Evolutionary conservation across 169 alveolate species (phyloP).

Genomic region (Blepharisma undulans): DNA sequence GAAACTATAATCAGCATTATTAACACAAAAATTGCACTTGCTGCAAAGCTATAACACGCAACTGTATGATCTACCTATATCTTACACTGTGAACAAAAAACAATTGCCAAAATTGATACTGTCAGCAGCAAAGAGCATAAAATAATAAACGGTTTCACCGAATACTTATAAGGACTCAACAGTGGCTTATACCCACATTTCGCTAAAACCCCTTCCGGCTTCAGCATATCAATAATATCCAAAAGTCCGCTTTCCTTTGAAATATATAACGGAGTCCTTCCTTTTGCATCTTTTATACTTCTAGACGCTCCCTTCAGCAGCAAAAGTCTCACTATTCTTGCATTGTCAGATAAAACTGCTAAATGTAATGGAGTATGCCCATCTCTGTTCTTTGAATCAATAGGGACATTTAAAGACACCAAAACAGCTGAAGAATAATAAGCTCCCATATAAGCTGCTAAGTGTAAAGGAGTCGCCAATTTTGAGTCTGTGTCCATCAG

Average conservation of each 20-base stretch:
- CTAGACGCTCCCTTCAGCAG: slow-evolving; percentile 70
- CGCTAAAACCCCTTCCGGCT: not conserved
- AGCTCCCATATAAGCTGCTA: slow-evolving; percentile 83
- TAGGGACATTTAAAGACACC: slow-evolving; percentile 51
- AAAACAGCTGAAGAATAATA: slow-evolving; percentile 51
- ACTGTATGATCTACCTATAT: not conserved
- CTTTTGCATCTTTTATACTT: slow-evolving; percentile 48
- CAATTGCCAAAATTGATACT: not conserved
- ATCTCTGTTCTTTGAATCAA: slow-evolving; percentile 52
- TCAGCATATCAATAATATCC: slow-evolving; percentile 44
- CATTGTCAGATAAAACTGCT: slow-evolving; percentile 45
- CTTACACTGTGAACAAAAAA: not conserved
- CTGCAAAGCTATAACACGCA: not conserved
- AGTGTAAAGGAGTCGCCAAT: slow-evolving; percentile 83
- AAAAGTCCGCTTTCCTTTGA: slow-evolving; percentile 41
- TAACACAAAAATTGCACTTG: not conserved
- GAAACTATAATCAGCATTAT: not conserved
- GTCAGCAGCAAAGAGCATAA: not conserved
- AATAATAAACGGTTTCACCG: not conserved
- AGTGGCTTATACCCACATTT: slow-evolving; percentile 22
- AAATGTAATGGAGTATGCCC: slow-evolving; percentile 72
- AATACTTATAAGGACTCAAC: not conserved
- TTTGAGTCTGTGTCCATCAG: slow-evolving; percentile 60
- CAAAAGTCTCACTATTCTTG: slow-evolving; percentile 69
- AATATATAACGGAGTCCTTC: slow-evolving; percentile 60